Evolutionary conservation across 345 rosid genomes (phyloP).

Genomic region (Citrus unshiu): DNA sequence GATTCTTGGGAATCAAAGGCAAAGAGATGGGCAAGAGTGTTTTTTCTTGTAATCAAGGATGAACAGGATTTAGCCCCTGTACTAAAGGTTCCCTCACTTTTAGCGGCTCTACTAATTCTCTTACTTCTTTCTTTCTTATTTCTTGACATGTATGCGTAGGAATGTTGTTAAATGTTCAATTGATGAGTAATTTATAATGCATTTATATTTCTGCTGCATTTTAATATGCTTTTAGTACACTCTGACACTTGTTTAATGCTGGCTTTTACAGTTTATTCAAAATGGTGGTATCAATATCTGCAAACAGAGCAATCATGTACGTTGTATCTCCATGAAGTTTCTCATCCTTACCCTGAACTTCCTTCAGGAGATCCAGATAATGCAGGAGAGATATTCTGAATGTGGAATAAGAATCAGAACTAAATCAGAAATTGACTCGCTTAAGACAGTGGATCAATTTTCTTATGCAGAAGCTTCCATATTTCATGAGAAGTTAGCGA

Average conservation of each 20-base stretch:
- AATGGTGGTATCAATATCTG: constrained; percentile 38
- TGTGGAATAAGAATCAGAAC: constrained; percentile 24
- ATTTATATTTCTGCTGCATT: background rate
- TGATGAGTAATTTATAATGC: background rate
- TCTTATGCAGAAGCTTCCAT: constrained; percentile 29
- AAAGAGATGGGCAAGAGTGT: constrained; percentile 75
- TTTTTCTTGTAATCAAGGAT: constrained; percentile 51
- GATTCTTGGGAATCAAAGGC: constrained; percentile 83
- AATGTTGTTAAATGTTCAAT: background rate
- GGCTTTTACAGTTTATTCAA: constrained; percentile 56
- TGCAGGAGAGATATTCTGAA: constrained; percentile 44
- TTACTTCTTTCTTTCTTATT: background rate
- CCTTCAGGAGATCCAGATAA: constrained; percentile 57
- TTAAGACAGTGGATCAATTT: constrained; percentile 30
- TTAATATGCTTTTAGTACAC: background rate
- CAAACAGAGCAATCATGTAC: constrained; percentile 39
- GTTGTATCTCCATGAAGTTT: constrained; percentile 58
- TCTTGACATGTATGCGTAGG: background rate
- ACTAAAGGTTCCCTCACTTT: constrained; percentile 34
- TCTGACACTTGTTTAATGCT: constrained; percentile 14
- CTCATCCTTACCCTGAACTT: constrained; percentile 53
- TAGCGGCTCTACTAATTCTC: no score
- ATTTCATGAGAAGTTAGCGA: constrained; percentile 40
- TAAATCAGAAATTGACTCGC: constrained; percentile 19
- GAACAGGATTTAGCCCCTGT: constrained; percentile 49